Base-by-base conservation (phyloP, 805 yeast genomes). In the Pichia californica region DNA sequence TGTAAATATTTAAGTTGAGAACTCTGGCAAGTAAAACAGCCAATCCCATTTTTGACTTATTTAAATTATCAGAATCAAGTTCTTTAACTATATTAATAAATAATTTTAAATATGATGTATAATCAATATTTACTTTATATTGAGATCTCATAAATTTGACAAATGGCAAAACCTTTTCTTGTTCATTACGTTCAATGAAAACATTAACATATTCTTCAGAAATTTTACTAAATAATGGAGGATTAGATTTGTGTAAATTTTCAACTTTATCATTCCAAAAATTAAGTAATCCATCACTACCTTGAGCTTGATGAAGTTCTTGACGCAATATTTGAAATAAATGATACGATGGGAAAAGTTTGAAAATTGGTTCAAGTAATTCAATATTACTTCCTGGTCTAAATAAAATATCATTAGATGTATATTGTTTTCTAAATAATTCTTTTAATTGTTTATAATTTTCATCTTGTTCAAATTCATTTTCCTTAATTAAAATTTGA, bases 81-180 rank as follows among this genome's bases (percentile, higher is more conserved):
- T 23, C 9, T 23, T 23, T 23, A 23, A 31, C 35, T 13, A 31
- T 19, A 14, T 31, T 14, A 16, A n/a, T 21, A 18, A 42, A 29
- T 9, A 26, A 19, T 9, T 18, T 20, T 18, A 43, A 26, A 29
- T 43, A 38, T 9, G 29, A 15, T 11, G 13, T 16, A 19, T 35
- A 44, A 28, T 25, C 23, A 20, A 44, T 25, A 18, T 34, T 18
- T 11, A 43, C 15, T 11, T 21, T 25, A 31, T 41, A 27, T 3
- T 20, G 25, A 4, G 30, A 20, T 23, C 40, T 29, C 2, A 45
- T 4, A 15, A 33, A 40, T 14, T 40, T n/a, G 14, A 41, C 40
- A 28, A 37, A 37, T 20, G 49, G 31, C 7, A 48, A 16, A 14
- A 46, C 40, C 23, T 45, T 39, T n/a, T 42, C 28, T 20, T 19